Percentiles rank a stretch among this genome's conserved stretches.
Conservation (phyloP, 352 stramenopile species). For the Phytophthora constricta region DNA sequence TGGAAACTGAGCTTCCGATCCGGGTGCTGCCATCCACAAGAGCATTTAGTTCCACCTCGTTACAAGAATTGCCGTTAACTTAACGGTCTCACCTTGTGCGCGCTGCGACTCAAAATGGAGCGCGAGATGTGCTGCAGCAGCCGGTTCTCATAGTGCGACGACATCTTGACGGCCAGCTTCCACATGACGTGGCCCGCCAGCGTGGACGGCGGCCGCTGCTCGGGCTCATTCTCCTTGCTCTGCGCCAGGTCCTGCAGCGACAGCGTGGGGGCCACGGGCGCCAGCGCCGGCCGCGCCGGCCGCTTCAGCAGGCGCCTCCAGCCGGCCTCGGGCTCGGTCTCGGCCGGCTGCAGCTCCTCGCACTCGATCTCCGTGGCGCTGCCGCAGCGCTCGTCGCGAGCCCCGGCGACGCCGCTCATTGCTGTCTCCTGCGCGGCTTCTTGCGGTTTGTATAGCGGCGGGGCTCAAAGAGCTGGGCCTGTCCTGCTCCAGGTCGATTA, state of each 20-base stretch:
- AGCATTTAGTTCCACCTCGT: no score
- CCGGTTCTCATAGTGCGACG: conserved; percentile 66
- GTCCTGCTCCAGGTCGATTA: conserved; percentile 40
- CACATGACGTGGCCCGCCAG: conserved; percentile 67
- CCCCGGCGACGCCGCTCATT: conserved; percentile 38
- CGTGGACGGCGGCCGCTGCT: conserved; percentile 28
- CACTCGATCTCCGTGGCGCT: conserved; percentile 56
- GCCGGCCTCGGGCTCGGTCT: conserved; percentile 26
- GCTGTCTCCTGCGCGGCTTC: not conserved
- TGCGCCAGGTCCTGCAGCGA: conserved; percentile 37
- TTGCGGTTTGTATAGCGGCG: conserved; percentile 12
- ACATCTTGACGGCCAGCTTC: conserved; percentile 72
- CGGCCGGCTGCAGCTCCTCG: conserved; percentile 49
- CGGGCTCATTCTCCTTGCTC: conserved; percentile 24
- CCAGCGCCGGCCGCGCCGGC: conserved; percentile 28
- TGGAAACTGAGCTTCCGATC: conserved; percentile 40
- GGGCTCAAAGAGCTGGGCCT: conserved; percentile 32
- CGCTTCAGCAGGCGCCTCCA: conserved; percentile 43
- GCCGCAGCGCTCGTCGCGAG: conserved; percentile 36
- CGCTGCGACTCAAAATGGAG: conserved; percentile 60
- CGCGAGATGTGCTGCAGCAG: conserved; percentile 73
- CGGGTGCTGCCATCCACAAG: conserved; percentile 34
- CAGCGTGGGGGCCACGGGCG: conserved; percentile 33
- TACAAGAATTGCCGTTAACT: no score
- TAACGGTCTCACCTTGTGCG: conserved; percentile 53